Evolutionary conservation across 2,329 filamentous ascomycete genomes (phyloP).

Genomic region (Alternaria hordeiaustralica): DNA sequence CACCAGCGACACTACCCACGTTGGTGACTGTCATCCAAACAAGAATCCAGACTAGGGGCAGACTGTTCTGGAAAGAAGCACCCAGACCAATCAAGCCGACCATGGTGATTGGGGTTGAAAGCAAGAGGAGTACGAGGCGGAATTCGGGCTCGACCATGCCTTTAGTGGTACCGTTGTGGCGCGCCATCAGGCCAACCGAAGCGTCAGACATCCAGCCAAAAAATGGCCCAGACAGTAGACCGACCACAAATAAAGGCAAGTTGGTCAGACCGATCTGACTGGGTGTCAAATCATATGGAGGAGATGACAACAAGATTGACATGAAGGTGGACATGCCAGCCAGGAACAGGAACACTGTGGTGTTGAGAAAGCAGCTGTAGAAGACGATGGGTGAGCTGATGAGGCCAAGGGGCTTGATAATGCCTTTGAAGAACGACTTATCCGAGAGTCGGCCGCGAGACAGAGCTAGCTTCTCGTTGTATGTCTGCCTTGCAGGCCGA

Average conservation of each 20-base stretch:
- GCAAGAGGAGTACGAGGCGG: constrained; percentile 15
- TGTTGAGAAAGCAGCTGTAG: constrained; percentile 21
- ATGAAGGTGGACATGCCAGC: constrained; percentile 16
- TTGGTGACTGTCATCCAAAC: constrained; percentile 17
- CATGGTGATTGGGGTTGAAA: constrained; percentile 15
- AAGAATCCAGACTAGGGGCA: constrained; percentile 13
- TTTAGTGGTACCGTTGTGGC: constrained; percentile 16
- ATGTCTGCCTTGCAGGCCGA: constrained; percentile 4
- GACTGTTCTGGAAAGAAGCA: constrained; percentile 4
- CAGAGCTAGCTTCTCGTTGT: constrained; percentile 8
- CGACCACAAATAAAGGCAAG: constrained; percentile 14
- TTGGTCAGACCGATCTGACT: constrained; percentile 21
- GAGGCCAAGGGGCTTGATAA: constrained; percentile 17
- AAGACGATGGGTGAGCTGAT: constrained; percentile 15
- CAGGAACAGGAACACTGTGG: constrained; percentile 13
- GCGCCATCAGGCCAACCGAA: constrained; percentile 13
- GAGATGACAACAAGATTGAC: constrained; percentile 16
- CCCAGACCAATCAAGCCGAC: constrained; percentile 15
- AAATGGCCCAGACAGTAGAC: constrained; percentile 12
- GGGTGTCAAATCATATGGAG: constrained; percentile 16
- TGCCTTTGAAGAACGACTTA: constrained; percentile 17
- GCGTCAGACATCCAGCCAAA: constrained; percentile 20
- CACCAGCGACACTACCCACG: constrained; percentile 5
- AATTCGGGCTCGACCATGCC: constrained; percentile 20
- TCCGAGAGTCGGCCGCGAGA: constrained; percentile 11